A percentile compares a stretch with the other conserved stretches of the same genome.
phyloP scores from a whole-genome alignment of 1,284 basidiomycete species.

The Fomitopsis pinicola region DNA sequence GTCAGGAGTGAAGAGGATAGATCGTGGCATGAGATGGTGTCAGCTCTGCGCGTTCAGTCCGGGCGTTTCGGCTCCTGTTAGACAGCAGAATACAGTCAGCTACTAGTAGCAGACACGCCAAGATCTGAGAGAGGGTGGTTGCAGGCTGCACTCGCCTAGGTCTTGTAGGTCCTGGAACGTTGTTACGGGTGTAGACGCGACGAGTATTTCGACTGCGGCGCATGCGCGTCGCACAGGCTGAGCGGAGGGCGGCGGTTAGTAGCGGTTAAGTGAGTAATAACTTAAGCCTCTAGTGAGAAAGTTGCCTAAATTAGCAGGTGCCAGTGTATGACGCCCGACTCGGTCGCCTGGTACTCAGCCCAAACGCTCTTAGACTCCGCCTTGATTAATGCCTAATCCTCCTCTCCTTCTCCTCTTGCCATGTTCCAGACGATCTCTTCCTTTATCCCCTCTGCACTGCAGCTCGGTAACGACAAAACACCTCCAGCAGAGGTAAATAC shows the following conservation, averaged over 20 bases:
- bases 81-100: not conserved
- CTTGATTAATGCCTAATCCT: not conserved
- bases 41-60: not conserved
- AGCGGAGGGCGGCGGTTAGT: too few relatives aligned
- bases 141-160: too few relatives aligned
- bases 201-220: too few relatives aligned
- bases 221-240: too few relatives aligned
- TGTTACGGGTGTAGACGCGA: too few relatives aligned
- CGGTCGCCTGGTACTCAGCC: not conserved
- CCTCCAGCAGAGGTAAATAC: slow-evolving; percentile 16
- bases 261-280: too few relatives aligned
- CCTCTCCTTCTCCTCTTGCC: not conserved
- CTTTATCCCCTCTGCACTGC: slow-evolving; percentile 54
- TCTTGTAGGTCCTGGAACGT: too few relatives aligned
- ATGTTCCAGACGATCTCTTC: slow-evolving; percentile 66
- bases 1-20: too few relatives aligned
- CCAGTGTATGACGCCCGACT: not conserved
- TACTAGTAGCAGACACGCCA: not conserved
- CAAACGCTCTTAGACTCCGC: not conserved
- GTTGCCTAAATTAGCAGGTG: not conserved
- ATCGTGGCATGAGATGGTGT: too few relatives aligned
- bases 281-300: not conserved
- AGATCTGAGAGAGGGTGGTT: too few relatives aligned
- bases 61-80: not conserved
- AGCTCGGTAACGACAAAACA: slow-evolving; percentile 26